Evolutionary conservation across 208 protist species (phyloP).

Genomic region (Acanthamoeba lugdunensis): DNA sequence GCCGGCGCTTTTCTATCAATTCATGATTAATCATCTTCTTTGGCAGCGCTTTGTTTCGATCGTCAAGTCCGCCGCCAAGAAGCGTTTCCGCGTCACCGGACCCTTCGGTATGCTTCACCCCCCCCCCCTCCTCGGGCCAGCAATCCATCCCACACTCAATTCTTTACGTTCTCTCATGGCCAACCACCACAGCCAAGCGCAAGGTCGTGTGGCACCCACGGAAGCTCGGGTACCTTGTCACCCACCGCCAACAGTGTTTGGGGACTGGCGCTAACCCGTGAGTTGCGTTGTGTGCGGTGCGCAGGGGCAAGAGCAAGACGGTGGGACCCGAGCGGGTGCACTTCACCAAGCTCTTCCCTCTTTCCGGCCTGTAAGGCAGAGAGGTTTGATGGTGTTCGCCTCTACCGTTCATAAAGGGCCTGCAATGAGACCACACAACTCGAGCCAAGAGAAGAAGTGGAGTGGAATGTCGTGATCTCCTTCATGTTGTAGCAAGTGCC

Average conservation of each 20-base stretch:
- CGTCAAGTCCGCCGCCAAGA: not conserved
- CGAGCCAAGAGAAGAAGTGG: not conserved
- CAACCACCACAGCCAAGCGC: not conserved
- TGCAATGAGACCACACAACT: too few relatives aligned
- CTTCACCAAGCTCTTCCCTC: constrained; percentile 14
- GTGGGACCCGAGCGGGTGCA: not conserved
- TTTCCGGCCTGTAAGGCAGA: not conserved
- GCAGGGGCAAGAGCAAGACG: not conserved
- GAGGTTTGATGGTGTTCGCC: too few relatives aligned
- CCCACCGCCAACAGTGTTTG: not conserved
- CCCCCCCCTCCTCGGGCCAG: not conserved
- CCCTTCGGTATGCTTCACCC: not conserved
- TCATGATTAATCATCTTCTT: not conserved
- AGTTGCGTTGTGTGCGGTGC: not conserved
- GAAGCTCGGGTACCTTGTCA: not conserved
- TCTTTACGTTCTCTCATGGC: not conserved
- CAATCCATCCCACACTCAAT: not conserved
- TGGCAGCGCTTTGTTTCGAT: not conserved
- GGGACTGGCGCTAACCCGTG: not conserved
- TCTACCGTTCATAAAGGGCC: too few relatives aligned
- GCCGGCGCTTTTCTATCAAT: not conserved
- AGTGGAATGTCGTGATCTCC: not conserved
- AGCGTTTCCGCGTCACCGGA: not conserved
- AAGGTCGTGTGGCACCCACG: constrained; percentile 1
- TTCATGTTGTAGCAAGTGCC: not conserved